Evolutionary conservation across 2,329 filamentous ascomycete genomes (phyloP).

Genomic region (Coniochaeta hoffmannii): DNA sequence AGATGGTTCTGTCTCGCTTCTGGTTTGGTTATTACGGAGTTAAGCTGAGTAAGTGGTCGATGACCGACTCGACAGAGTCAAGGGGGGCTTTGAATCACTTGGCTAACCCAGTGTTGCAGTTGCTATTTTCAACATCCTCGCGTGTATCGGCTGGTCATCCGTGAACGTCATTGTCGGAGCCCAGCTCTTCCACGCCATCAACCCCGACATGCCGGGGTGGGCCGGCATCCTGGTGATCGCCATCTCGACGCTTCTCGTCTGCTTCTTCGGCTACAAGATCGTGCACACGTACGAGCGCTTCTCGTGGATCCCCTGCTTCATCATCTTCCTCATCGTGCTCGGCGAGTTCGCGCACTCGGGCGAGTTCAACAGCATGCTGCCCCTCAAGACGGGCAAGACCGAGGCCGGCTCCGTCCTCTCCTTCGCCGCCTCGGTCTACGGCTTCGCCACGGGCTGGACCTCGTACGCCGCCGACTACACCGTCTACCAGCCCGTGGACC

Average conservation of each 20-base stretch:
- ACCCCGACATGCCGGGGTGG: slow-evolving; percentile 59
- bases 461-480: slow-evolving; percentile 72
- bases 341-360: slow-evolving; percentile 62
- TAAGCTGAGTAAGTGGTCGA: slow-evolving; percentile 54
- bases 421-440: slow-evolving; percentile 59
- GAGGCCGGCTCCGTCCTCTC: slow-evolving; percentile 58
- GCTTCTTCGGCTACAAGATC: slow-evolving; percentile 68
- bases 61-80: not conserved
- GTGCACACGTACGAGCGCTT: slow-evolving; percentile 73
- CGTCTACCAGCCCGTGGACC: slow-evolving; percentile 63
- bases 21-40: slow-evolving; percentile 68
- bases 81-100: not conserved
- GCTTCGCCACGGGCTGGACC: slow-evolving; percentile 67
- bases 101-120: slow-evolving; percentile 30
- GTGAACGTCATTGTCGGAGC: slow-evolving; percentile 77
- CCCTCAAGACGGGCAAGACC: slow-evolving; percentile 49
- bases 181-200: slow-evolving; percentile 69
- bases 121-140: slow-evolving; percentile 62
- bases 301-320: slow-evolving; percentile 65
- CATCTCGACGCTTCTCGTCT: slow-evolving; percentile 58
- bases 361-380: slow-evolving; percentile 48
- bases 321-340: slow-evolving; percentile 66
- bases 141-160: slow-evolving; percentile 67
- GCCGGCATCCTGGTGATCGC: slow-evolving; percentile 72
- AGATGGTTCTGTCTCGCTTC: slow-evolving; percentile 74